Evolutionary conservation across 148 eudicot species (phyloP).

Genomic region (Chenopodium berlandieri): DNA sequence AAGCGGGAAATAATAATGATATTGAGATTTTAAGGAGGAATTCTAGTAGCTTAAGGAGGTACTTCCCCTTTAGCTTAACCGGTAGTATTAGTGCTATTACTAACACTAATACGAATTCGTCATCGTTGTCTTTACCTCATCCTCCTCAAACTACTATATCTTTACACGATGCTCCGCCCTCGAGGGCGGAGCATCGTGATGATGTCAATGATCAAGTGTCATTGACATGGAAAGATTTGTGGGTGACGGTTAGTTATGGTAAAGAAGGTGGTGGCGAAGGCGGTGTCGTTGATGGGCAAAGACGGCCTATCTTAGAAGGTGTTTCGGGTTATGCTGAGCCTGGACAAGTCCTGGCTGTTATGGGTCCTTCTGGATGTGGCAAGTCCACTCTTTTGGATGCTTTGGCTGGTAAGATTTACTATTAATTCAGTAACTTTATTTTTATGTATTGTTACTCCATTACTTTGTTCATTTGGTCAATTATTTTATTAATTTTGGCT

Average conservation of each 20-base stretch:
- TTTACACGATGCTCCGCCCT: background rate
- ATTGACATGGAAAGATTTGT: conserved; percentile 53
- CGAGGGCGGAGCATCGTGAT: background rate
- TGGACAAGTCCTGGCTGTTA: conserved; percentile 47
- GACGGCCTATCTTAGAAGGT: conserved; percentile 33
- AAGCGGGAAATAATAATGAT: background rate
- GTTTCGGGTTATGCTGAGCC: conserved; percentile 43
- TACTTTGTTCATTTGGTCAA: too few relatives aligned
- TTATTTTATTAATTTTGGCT: too few relatives aligned
- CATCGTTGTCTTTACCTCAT: background rate
- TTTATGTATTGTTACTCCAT: too few relatives aligned
- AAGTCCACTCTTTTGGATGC: conserved; percentile 58
- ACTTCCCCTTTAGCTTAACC: conserved; percentile 31
- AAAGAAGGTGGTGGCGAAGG: background rate
- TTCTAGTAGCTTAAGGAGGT: conserved; percentile 8
- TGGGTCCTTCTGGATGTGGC: conserved; percentile 68
- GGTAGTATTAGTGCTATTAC: background rate
- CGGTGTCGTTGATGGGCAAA: background rate
- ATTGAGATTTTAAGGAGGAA: background rate
- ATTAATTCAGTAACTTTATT: too few relatives aligned
- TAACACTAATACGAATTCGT: background rate
- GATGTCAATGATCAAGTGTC: conserved; percentile 15
- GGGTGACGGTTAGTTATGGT: conserved; percentile 30
- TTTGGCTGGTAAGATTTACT: conserved; percentile 36
- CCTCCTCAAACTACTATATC: background rate